phyloP scores from a whole-genome alignment of 2,329 filamentous ascomycete species.

The Grosmannia serpens region DNA sequence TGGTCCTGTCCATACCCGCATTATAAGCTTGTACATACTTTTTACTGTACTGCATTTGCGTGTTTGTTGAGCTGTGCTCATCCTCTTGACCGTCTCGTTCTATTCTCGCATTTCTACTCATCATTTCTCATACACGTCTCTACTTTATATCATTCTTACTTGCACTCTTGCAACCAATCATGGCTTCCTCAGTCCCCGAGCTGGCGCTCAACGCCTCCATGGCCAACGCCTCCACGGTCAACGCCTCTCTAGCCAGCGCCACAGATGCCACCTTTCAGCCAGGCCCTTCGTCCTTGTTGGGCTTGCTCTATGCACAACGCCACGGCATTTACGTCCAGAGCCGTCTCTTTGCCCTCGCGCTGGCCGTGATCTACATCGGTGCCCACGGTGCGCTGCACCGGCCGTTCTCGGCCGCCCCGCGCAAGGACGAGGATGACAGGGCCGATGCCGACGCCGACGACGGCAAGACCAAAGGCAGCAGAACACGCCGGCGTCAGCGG shows the following conservation, averaged over 20 bases:
- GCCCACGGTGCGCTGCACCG: constrained; percentile 76
- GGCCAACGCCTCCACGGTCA: not conserved
- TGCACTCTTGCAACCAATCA: not conserved
- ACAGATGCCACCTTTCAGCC: not conserved
- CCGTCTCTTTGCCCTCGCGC: constrained; percentile 49
- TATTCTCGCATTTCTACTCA: no score
- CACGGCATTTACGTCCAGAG: constrained; percentile 34
- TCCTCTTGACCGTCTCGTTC: no score
- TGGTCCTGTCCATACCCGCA: no score
- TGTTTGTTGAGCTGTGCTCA: no score
- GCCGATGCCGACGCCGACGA: constrained; percentile 20
- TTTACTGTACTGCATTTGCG: no score
- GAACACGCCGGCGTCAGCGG: constrained; percentile 1
- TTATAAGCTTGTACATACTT: no score
- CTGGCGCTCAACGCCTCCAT: not conserved
- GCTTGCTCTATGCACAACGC: constrained; percentile 1
- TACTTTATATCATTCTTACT: no score
- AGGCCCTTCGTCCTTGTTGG: not conserved
- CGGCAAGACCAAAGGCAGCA: constrained; percentile 25
- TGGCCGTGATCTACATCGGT: constrained; percentile 75
- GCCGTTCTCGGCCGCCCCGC: constrained; percentile 63
- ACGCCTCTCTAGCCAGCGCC: not conserved
- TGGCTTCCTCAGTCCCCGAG: not conserved
- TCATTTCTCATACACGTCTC: no score
- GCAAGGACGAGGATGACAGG: constrained; percentile 33